These are phyloP conservation scores for Nemania serpens DNA, from an alignment of 2,329 filamentous ascomycete species.

Conservation along the genomic window DNA sequence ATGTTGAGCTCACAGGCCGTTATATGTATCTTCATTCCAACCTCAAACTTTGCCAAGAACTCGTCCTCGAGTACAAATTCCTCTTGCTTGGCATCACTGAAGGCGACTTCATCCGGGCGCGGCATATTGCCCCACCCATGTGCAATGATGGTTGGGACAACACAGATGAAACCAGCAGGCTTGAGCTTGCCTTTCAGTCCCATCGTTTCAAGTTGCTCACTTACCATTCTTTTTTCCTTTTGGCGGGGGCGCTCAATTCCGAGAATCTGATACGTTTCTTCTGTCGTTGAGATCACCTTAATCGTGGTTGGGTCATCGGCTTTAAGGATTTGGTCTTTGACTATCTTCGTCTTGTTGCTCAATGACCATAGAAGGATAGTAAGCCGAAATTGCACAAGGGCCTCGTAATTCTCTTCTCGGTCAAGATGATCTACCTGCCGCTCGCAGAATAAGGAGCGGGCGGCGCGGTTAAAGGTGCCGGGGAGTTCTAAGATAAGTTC, in stretches of 20 bases:
- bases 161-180: constrained; percentile 51
- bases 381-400: constrained; percentile 50
- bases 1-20: constrained; percentile 61
- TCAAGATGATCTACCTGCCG: constrained; percentile 35
- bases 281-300: constrained; percentile 51
- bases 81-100: constrained; percentile 31
- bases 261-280: constrained; percentile 65
- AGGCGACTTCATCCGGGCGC: constrained; percentile 40
- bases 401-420: constrained; percentile 47
- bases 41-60: constrained; percentile 55
- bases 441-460: constrained; percentile 67
- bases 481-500: constrained; percentile 62
- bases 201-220: constrained; percentile 26
- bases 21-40: constrained; percentile 67
- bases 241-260: constrained; percentile 48
- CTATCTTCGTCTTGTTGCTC: constrained; percentile 37
- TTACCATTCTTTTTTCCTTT: constrained; percentile 25
- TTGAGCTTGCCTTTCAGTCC: constrained; percentile 38
- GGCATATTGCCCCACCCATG: constrained; percentile 53
- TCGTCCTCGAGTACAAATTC: constrained; percentile 71
- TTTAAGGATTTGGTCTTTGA: constrained; percentile 14
- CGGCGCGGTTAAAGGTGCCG: constrained; percentile 80
- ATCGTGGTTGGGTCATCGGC: constrained; percentile 41
- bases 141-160: constrained; percentile 52
- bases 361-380: constrained; percentile 43